These are phyloP conservation scores for Ogataea salicorniae DNA, from an alignment of 805 yeast genomes.

Conservation along the genomic window DNA sequence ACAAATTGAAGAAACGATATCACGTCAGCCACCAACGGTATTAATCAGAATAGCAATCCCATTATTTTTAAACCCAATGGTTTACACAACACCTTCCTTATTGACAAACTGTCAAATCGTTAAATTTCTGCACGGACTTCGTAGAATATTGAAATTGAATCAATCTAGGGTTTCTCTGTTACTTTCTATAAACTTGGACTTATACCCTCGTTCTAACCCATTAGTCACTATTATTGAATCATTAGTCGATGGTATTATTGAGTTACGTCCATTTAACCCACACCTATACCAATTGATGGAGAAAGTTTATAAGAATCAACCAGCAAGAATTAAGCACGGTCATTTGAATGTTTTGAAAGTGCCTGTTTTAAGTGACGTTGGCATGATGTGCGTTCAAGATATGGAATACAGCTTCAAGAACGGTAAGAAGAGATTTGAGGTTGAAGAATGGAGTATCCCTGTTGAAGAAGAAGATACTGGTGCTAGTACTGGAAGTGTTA, in stretches of 20 bases:
- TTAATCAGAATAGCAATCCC: conserved; percentile 70
- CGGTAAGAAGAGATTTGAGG: conserved; percentile 76
- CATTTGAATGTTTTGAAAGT: conserved; percentile 69
- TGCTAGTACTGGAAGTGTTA: conserved; percentile 1
- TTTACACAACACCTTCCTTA: conserved; percentile 46
- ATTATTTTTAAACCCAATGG: conserved; percentile 70
- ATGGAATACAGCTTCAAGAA: conserved; percentile 85
- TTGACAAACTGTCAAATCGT: conserved; percentile 41
- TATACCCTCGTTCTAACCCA: conserved; percentile 52
- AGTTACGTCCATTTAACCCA: conserved; percentile 77
- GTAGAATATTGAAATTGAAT: conserved; percentile 46
- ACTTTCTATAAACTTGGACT: conserved; percentile 58
- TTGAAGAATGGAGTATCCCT: conserved; percentile 96
- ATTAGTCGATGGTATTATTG: conserved; percentile 62
- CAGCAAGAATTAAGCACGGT: conserved; percentile 80
- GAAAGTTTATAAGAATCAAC: conserved; percentile 63
- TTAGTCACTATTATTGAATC: conserved; percentile 51
- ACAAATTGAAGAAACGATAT: conserved; percentile 38
- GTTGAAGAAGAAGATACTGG: conserved; percentile 72
- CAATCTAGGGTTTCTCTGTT: conserved; percentile 37
- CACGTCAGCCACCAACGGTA: conserved; percentile 37
- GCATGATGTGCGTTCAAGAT: conserved; percentile 68
- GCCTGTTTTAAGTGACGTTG: conserved; percentile 68
- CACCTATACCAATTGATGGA: conserved; percentile 63
- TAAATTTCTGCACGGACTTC: conserved; percentile 57